phyloP scores from a whole-genome alignment of 2,329 filamentous ascomycete genomes.

The Incumbomyces delicatus region DNA sequence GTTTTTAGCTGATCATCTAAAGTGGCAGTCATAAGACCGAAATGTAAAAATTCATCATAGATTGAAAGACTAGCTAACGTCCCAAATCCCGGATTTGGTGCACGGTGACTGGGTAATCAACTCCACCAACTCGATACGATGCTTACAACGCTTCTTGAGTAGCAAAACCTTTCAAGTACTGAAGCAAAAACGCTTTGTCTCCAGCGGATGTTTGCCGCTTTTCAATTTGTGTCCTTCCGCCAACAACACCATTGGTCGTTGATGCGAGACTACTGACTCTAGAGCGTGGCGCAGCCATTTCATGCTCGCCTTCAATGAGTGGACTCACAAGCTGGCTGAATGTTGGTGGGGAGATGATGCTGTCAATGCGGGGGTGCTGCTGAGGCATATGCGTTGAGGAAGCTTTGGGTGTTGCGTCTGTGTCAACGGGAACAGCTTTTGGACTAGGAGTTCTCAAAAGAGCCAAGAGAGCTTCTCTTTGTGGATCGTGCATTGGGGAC shows the following conservation, averaged over 20 bases:
- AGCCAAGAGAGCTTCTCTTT: conserved; percentile 1
- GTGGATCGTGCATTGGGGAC: neutral
- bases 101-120: no score
- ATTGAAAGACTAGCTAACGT: no score
- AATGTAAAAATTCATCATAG: no score
- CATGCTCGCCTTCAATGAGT: conserved; percentile 17
- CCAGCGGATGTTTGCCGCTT: conserved; percentile 46
- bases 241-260: conserved; percentile 13
- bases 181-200: conserved; percentile 66
- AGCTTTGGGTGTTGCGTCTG: conserved; percentile 1
- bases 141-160: no score
- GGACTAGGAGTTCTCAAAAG: conserved; percentile 1
- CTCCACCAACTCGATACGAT: no score
- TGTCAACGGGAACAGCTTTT: neutral
- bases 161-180: conserved; percentile 50
- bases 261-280: conserved; percentile 19
- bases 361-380: conserved; percentile 3
- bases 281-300: conserved; percentile 20
- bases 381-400: neutral
- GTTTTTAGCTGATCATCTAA: no score
- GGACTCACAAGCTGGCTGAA: conserved; percentile 13
- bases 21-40: no score
- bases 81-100: no score
- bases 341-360: conserved; percentile 15
- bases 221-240: conserved; percentile 41